Evolutionary conservation across 495 filamentous ascomycete genomes (phyloP), one percentile per base, ranked within the genome.

Genomic region (Daldinia bambusicola): DNA sequence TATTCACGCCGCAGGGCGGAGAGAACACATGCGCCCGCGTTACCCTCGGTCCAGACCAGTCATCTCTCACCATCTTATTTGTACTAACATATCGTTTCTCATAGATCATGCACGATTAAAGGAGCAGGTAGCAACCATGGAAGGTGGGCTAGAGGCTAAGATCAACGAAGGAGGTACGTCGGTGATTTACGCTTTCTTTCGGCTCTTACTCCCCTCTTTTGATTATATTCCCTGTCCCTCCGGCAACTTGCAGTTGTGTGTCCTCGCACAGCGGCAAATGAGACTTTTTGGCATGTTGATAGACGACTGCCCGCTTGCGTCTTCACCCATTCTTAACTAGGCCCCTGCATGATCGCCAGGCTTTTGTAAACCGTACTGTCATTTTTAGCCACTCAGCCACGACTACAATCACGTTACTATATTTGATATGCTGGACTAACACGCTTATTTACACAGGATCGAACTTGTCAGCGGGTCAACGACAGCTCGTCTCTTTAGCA

Each of bases 51-150:
- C 26, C 34, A 60, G 34, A 16, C 63, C 53, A 63, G 61, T 63
- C 53, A 14, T 55, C 48, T 67, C 41, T 51, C 58, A 61, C 55
- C 61, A 63, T 50, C 48, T 67, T 50, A 60, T 48, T 52, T 63
- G 58, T 52, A 57, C 75, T 76, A 76, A 78, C 32, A 38, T 57
- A 38, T 65, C 32, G 72, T 74, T 72, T 74, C 66, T 70, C 56
- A 75, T 77, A 95, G 95, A 97, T 79, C 94, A 98, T 81, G 95
- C 95, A 41, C 88, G 94, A 77, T 83, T 99, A 63, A 97, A 95
- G 78, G 93, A 96, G 43, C 92, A 99, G 79, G 88, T 99, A 52
- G 80, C 92, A 1, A 86, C 84, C 60, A 98, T 99, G 95, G 86
- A 91, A 18, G 93, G 93, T 57, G 91, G 92, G 68, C 87, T 99